Base-by-base conservation (phyloP, 2,329 filamentous ascomycete genomes). In the Trichoderma sp. region DNA sequence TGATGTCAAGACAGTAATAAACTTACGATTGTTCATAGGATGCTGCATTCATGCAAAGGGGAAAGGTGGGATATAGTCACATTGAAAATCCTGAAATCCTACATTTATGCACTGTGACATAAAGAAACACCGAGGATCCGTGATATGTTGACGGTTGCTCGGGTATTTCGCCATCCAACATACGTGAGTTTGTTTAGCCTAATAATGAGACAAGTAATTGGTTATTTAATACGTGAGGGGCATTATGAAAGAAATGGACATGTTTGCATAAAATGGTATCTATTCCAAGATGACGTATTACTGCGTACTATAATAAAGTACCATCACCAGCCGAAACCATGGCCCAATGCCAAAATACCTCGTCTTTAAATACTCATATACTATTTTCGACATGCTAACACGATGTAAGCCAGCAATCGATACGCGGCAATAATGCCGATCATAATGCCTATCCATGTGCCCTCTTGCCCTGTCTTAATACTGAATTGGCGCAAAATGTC, bases 371-470 rank as follows among this genome's bases (percentile, higher is more conserved):
- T 24, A 3, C 11, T 21, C 21, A 53, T 9, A 14, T 63, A 18
- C 43, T 47, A 64, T 21, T 64, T 51, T 21, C 26, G 26, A 18
- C 21, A 53, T 14, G 51, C n/a, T 21, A 65, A 24, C 4, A 39
- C n/a, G 3, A 65, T 11, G n/a, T 36, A 53, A 36, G 63, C 63
- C 2, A 65, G 12, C 0, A 80, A 64, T 21, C 79, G 76, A 61
- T 79, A 80, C 1, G 89, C 93, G 15, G 88, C 83, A 75, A 94
- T 91, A 74, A 97, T 97, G 3, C 85, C 89, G 66, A 97, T 78
- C 84, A 95, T 86, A 75, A 95, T 95, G 0, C 93, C 93, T 24
- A 93, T 88, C 85, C 93, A 84, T 76, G 93, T 93, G 0, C 93
- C 93, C 57, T 93, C 87, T 84, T 92, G 83, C 0, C 89, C 90